phyloP scores from a whole-genome alignment of 768 basidiomycete species.

The Daedalea quercina region DNA sequence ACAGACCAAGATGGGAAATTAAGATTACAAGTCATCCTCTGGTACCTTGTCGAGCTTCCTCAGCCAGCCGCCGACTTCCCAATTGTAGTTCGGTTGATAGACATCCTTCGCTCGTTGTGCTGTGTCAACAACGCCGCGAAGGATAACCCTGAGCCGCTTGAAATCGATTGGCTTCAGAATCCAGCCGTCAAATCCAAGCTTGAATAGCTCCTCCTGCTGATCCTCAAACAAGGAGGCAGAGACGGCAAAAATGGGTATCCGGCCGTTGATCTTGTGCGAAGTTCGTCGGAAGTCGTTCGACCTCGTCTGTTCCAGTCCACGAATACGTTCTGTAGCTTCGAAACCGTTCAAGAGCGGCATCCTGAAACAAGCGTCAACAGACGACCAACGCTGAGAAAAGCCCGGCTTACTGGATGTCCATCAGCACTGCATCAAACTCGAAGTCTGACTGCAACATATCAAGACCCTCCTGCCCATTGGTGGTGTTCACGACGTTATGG shows the following conservation, averaged over 20 bases:
- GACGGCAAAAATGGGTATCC: conserved; percentile 78
- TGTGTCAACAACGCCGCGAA: conserved; percentile 53
- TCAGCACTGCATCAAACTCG: conserved; percentile 66
- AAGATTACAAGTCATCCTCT: not conserved
- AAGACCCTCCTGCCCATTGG: conserved; percentile 72
- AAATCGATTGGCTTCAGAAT: conserved; percentile 81
- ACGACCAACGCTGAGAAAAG: not conserved
- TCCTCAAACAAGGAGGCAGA: conserved; percentile 63
- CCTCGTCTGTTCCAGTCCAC: conserved; percentile 43
- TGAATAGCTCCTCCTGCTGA: conserved; percentile 46
- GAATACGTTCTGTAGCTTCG: conserved; percentile 60
- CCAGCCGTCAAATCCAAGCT: conserved; percentile 72
- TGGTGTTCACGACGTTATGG: conserved; percentile 56
- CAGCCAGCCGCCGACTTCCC: conserved; percentile 65
- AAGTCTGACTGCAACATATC: conserved; percentile 50
- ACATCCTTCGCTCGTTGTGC: conserved; percentile 44
- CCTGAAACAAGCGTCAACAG: conserved; percentile 27
- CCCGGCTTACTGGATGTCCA: conserved; percentile 70
- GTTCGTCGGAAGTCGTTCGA: conserved; percentile 22
- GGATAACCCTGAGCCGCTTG: conserved; percentile 49
- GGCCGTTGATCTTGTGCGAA: conserved; percentile 47
- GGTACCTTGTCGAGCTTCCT: conserved; percentile 2
- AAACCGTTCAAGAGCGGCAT: conserved; percentile 80
- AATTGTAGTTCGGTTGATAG: conserved; percentile 44
- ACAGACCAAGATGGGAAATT: not conserved